Evolutionary conservation across 345 rosid genomes (phyloP).

Genomic region (Ailanthus altissimus): DNA sequence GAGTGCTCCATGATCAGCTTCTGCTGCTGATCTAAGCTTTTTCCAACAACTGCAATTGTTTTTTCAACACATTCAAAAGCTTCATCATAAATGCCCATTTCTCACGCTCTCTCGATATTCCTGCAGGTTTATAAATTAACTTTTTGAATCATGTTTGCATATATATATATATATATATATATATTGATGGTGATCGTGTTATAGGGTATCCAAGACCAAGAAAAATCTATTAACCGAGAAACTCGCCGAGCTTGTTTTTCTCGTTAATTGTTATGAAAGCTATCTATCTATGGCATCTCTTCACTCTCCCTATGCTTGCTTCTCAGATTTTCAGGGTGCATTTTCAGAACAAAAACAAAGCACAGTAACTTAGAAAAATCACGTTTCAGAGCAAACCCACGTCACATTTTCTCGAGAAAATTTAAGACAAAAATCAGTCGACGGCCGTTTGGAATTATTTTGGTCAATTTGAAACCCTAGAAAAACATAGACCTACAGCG

Average conservation of each 20-base stretch:
- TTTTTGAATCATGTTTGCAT: background rate
- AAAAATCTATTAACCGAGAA: background rate
- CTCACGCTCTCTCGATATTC: no score
- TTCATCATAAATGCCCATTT: background rate
- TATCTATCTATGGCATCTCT: background rate
- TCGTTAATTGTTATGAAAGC: background rate
- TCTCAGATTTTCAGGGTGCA: background rate
- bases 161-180: no score
- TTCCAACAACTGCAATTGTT: conserved; percentile 8
- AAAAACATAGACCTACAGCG: background rate
- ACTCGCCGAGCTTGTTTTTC: background rate
- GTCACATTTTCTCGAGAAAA: background rate
- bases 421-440: background rate
- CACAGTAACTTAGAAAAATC: background rate
- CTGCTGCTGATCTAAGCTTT: conserved; percentile 14
- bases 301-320: conserved; percentile 1
- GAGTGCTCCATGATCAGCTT: background rate
- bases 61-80: conserved; percentile 14
- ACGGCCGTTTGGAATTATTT: background rate
- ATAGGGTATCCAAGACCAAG: background rate
- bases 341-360: background rate
- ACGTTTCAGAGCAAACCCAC: background rate
- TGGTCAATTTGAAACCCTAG: background rate
- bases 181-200: background rate
- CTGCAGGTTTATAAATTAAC: no score